Percentiles rank a stretch among this genome's conserved stretches.
These are phyloP conservation scores for Colletotrichum ledebouriae DNA, from an alignment of 2,329 filamentous ascomycete genomes.

Conservation along the genomic window DNA sequence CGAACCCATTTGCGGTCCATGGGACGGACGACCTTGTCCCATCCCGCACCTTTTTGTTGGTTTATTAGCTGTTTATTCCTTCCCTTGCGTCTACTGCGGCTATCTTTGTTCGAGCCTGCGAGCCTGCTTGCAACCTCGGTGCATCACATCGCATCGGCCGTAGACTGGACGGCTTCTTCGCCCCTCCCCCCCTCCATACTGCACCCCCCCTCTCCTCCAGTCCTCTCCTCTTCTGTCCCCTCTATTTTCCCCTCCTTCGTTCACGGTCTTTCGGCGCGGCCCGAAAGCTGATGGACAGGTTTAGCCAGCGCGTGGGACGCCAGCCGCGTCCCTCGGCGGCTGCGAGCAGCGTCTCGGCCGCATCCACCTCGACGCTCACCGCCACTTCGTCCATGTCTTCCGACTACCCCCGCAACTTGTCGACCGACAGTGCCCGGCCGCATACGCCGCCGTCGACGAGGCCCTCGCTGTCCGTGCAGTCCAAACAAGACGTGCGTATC, in stretches of 20 bases:
- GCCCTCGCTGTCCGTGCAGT: conserved; percentile 38
- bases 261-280: conserved; percentile 24
- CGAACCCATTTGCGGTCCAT: conserved; percentile 27
- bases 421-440: conserved; percentile 28
- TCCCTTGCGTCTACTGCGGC: conserved; percentile 18
- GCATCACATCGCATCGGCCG: conserved; percentile 20
- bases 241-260: conserved; percentile 25
- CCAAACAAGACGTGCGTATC: conserved; percentile 28
- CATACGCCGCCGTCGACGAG: conserved; percentile 38
- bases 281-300: conserved; percentile 39
- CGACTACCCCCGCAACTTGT: conserved; percentile 36
- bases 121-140: conserved; percentile 14
- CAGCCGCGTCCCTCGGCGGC: conserved; percentile 34
- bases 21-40: conserved; percentile 38
- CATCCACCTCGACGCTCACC: conserved; percentile 40
- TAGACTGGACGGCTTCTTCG: conserved; percentile 11
- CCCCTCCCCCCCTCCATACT: conserved; percentile 6
- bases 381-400: conserved; percentile 42
- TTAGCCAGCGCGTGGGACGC: conserved; percentile 27
- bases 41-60: conserved; percentile 12
- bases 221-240: conserved; percentile 6
- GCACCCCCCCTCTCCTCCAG: not conserved
- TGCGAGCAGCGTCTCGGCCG: conserved; percentile 39
- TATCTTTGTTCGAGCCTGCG: not conserved
- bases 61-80: conserved; percentile 4